Percentiles rank a stretch among this genome's conserved stretches.
Evolutionary conservation across 2,329 filamentous ascomycete genomes (phyloP).

Genomic region (Colletotrichum agaves): DNA sequence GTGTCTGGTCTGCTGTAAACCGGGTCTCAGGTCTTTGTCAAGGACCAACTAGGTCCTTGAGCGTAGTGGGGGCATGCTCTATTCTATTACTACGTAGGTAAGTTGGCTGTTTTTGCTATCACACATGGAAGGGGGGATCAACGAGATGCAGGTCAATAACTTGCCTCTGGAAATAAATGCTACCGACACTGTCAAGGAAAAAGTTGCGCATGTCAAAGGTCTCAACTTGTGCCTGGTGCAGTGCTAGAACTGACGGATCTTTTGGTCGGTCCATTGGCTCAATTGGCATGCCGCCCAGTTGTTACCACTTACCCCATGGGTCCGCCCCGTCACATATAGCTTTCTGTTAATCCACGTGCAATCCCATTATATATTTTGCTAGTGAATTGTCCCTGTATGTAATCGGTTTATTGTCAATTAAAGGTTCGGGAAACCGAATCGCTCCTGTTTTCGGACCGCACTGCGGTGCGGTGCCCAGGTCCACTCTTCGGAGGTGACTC

Average conservation of each 20-base stretch:
- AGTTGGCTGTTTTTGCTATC: too few relatives aligned
- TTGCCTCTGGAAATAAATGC: conserved; percentile 10
- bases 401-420: background rate
- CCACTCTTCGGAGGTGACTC: background rate
- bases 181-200: conserved; percentile 24
- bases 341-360: too few relatives aligned
- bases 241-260: too few relatives aligned
- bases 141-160: background rate
- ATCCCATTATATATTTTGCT: too few relatives aligned
- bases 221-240: background rate
- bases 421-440: background rate
- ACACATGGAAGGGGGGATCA: background rate
- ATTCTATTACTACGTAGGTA: too few relatives aligned
- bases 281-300: too few relatives aligned
- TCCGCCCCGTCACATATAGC: too few relatives aligned
- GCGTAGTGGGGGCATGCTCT: background rate
- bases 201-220: conserved; percentile 1
- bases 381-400: too few relatives aligned
- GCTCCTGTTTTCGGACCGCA: background rate
- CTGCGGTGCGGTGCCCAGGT: too few relatives aligned
- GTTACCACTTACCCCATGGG: too few relatives aligned
- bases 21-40: background rate
- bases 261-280: too few relatives aligned
- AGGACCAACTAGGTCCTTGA: too few relatives aligned
- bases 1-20: background rate